Evolutionary conservation across 306 rosid genomes (phyloP), one percentile per base, ranked within the genome.

Genomic region (Cicer cuneatum): DNA sequence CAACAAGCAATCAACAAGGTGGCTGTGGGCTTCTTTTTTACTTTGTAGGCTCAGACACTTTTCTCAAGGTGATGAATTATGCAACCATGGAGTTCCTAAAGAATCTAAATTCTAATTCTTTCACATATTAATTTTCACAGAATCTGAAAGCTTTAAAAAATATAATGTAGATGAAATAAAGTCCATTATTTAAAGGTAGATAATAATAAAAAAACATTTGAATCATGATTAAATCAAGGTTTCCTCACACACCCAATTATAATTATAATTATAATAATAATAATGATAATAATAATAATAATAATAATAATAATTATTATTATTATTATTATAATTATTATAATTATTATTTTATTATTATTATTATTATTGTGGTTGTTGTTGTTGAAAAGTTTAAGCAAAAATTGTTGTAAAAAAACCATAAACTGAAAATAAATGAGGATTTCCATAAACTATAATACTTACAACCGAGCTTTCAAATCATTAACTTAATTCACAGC

Each of bases 61-160:
- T 19, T 60, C 49, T 42, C 33, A 7, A 33, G 24, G 37, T 59
- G 52, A 35, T 43, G 39, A 51, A 58, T 45, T 66, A 19, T 18
- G 38, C 63, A 68, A 43, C 61, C 10, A 24, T 1, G 56, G 39
- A 66, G 75, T 66, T 48, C 18, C 35, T 53, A 79, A 61, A 66
- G 65, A 58, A 48, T 13, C 19, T 53, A 79, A 61, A 52, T 37
- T 18, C 81, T 68, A 12, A n/a, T 43, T 42, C 45, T 47, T 73
- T 57, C 13, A 49, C 46, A 41, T 49, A 18, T 33, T 48, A 11
- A 42, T 51, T 41, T 14, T 66, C 21, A 57, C 1, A 73, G 8
- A 66, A 80, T 39, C 52, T 57, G 58, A 45, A 39, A 39, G 58
- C 48, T 72, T 7, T 10, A 21, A 9, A 42, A 19, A 63, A 13